phyloP scores from a whole-genome alignment of 169 alveolate genomes.

The Eimeria necatrix region DNA sequence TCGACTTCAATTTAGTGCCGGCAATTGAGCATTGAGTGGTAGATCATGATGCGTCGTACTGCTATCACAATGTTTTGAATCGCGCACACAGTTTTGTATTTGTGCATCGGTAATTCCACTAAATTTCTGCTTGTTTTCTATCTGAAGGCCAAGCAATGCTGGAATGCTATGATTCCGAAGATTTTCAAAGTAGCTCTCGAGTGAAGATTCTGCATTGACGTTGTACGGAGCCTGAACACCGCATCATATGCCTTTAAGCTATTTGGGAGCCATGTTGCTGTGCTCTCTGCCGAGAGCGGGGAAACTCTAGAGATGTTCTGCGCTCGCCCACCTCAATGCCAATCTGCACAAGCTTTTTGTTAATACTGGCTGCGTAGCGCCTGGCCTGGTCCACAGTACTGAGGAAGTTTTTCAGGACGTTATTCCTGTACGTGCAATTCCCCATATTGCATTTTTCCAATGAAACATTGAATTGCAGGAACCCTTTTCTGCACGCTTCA shows the following conservation, averaged over 20 bases:
- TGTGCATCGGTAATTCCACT: too few species aligned
- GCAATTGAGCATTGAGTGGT: too few species aligned
- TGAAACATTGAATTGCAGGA: neutral
- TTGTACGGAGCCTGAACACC: constrained; percentile 25
- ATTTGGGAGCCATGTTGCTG: too few species aligned
- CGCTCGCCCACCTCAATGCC: constrained; percentile 58
- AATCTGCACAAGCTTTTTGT: constrained; percentile 45
- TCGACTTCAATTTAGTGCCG: too few species aligned
- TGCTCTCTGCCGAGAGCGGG: neutral
- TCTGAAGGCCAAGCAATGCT: neutral
- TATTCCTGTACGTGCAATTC: neutral
- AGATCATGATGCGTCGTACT: too few species aligned
- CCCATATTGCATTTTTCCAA: neutral
- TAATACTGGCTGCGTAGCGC: constrained; percentile 56
- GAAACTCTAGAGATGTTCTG: neutral
- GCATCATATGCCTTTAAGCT: neutral
- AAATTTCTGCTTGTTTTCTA: too few species aligned
- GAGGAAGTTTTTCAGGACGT: constrained; percentile 5
- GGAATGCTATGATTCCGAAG: constrained; percentile 52
- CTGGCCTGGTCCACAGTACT: constrained; percentile 43
- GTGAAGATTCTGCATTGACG: constrained; percentile 22
- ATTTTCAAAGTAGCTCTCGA: constrained; percentile 31
- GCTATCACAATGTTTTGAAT: too few species aligned
- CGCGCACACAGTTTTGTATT: too few species aligned
- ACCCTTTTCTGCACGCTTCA: neutral